A percentile compares a stretch with the other conserved stretches of the same genome.
Evolutionary conservation across 2,329 filamentous ascomycete species (phyloP).

Genomic region (Myriangium duriaei): DNA sequence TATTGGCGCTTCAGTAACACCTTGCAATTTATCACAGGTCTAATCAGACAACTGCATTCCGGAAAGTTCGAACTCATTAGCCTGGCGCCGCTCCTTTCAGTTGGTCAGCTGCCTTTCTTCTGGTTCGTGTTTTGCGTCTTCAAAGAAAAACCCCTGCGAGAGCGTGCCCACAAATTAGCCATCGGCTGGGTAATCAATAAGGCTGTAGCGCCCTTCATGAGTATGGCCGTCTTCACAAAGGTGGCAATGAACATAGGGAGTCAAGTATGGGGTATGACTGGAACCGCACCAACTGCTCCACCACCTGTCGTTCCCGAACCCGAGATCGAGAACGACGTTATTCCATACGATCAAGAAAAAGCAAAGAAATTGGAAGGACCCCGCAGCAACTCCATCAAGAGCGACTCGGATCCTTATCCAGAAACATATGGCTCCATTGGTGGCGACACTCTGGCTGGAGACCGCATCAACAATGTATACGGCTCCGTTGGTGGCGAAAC

Average conservation of each 20-base stretch:
- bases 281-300: not conserved
- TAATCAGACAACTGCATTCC: constrained; percentile 2
- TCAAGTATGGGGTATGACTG: constrained; percentile 12
- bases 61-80: constrained; percentile 13
- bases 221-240: constrained; percentile 15
- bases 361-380: not conserved
- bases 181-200: constrained; percentile 16
- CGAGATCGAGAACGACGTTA: not conserved
- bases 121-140: constrained; percentile 15
- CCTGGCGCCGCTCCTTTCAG: constrained; percentile 13
- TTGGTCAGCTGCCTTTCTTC: constrained; percentile 14
- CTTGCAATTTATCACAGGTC: constrained; percentile 18
- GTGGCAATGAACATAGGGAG: constrained; percentile 16
- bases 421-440: not conserved
- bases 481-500: not conserved
- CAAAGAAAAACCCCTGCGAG: constrained; percentile 13
- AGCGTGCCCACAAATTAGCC: constrained; percentile 14
- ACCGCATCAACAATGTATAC: not conserved
- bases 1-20: constrained; percentile 27
- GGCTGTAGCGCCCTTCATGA: constrained; percentile 14
- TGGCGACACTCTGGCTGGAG: not conserved
- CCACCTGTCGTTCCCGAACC: not conserved
- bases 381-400: not conserved
- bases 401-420: not conserved
- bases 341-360: not conserved